Percentiles rank a stretch among this genome's conserved stretches.
These are phyloP conservation scores for Ustilago esculenta DNA, from an alignment of 1,284 basidiomycete species.

Conservation along the genomic window DNA sequence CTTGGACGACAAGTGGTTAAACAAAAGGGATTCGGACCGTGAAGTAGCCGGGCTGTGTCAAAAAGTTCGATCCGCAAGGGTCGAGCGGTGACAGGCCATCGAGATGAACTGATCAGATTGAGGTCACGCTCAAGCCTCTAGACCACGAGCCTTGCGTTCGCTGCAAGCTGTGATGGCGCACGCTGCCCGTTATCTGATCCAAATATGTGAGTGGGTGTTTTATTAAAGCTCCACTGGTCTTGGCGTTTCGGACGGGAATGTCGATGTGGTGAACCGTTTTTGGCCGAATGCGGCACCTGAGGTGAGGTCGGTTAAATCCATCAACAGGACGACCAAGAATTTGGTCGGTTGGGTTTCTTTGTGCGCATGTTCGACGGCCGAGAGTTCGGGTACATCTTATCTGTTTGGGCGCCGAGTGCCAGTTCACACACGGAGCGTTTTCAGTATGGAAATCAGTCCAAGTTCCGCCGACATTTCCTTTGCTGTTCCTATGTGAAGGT, in stretches of 20 bases:
- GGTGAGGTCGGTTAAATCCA: no score
- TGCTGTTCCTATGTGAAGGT: no score
- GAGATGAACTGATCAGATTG: slow-evolving; percentile 4
- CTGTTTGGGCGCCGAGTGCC: slow-evolving; percentile 7
- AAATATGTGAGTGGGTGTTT: neutral
- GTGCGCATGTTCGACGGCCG: slow-evolving; percentile 1
- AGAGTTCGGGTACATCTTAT: slow-evolving; percentile 20
- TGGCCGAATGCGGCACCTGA: no score
- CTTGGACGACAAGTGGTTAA: no score
- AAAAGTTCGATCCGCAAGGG: slow-evolving; percentile 2
- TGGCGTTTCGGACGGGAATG: neutral
- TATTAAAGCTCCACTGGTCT: slow-evolving; percentile 1
- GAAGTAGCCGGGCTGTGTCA: slow-evolving; percentile 1
- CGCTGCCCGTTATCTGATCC: slow-evolving; percentile 6
- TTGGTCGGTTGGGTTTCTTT: neutral
- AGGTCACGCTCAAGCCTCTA: no score
- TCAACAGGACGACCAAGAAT: neutral
- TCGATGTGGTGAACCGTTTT: neutral
- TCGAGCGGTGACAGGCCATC: neutral
- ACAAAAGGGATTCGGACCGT: slow-evolving; percentile 1
- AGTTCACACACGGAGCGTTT: neutral
- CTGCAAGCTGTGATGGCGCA: neutral
- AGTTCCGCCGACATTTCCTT: no score
- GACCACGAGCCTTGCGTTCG: no score
- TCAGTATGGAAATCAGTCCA: no score